Evolutionary conservation across 768 basidiomycete species (phyloP), one percentile per base, ranked within the genome.

Genomic region (Trichaptum fuscoviolaceum): DNA sequence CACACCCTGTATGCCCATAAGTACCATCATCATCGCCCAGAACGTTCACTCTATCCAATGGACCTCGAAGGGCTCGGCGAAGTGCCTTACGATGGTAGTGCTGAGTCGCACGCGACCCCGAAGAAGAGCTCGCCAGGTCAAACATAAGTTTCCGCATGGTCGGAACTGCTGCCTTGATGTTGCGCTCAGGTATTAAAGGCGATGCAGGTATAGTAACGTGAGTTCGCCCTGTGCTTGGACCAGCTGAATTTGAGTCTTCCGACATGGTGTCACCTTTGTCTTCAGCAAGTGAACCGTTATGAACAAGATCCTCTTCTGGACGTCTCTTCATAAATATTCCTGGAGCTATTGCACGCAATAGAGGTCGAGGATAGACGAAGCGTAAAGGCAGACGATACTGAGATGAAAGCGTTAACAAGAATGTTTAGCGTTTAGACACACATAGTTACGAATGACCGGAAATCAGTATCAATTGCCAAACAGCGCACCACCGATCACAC

Each of bases 1-100:
- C 15, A 20, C 12, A 88, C 88, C 92, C 93, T 57, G 83, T 84
- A 75, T 95, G 93, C 0, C 93, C 89, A 57, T 74, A 75, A 2
- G 68, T 70, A 23, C 77, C 73, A 60, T 71, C 74, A 27, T 82
- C 80, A 57, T 82, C 79, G 7, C 92, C 93, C 0, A 96, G 82
- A 20, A 92, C 88, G 69, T 88, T 87, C 1, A 91, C 87, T 70
- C 90, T 79, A 73, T 95, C 91, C 58, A 86, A 69, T 17, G 73
- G 70, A 24, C 74, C 69, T 15, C 67, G 59, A 7, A 70, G 63
- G 17, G 73, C 70, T 10, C 26, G 18, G 35, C 62, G 62, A 35
- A 62, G 23, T 35, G 59, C 30, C 35, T 62, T 42, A 25, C 30
- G 24, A 9, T 61, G 59, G 23, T 61, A 61, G 42, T 52, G 42